Conservation (phyloP, 2,329 filamentous ascomycete species). For the Plenodomus biglobosus region DNA sequence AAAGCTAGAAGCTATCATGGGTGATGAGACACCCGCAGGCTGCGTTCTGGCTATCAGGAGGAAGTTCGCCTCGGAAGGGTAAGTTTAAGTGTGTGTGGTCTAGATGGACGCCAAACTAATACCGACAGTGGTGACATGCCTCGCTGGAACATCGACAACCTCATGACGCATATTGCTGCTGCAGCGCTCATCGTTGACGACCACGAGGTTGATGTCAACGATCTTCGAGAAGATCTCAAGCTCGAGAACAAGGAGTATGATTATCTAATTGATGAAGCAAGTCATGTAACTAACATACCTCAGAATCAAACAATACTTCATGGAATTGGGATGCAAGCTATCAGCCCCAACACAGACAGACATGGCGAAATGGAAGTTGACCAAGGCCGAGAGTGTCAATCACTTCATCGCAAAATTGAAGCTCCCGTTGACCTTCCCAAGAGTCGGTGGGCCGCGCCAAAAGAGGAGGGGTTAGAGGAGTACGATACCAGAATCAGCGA, state of each 20-base stretch:
- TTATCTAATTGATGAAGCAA: too few species aligned
- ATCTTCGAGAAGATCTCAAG: conserved; percentile 70
- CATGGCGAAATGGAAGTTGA: conserved; percentile 56
- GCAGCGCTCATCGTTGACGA: conserved; percentile 72
- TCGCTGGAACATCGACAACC: conserved; percentile 70
- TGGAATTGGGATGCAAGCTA: conserved; percentile 72
- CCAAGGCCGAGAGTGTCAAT: conserved; percentile 61
- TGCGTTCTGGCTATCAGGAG: conserved; percentile 50
- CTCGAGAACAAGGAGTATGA: conserved; percentile 66
- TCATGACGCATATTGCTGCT: conserved; percentile 72
- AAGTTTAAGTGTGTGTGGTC: conserved; percentile 7
- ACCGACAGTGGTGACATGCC: conserved; percentile 55
- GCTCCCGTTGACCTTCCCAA: conserved; percentile 82
- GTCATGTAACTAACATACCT: conserved; percentile 9
- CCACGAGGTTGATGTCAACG: conserved; percentile 69
- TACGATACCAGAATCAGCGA: background rate
- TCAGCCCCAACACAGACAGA: conserved; percentile 51
- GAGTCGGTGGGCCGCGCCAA: conserved; percentile 42
- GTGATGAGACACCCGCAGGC: conserved; percentile 27
- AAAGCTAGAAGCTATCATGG: conserved; percentile 67
- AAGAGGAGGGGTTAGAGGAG: conserved; percentile 16
- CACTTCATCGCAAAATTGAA: conserved; percentile 69
- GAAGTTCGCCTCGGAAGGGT: conserved; percentile 58
- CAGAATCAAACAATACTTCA: conserved; percentile 67
- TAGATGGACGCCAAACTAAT: conserved; percentile 10